A percentile compares a stretch with the other conserved stretches of the same genome.
These are phyloP conservation scores for Paralagenidium karlingii DNA, from an alignment of 352 stramenopile genomes.

Conservation along the genomic window DNA sequence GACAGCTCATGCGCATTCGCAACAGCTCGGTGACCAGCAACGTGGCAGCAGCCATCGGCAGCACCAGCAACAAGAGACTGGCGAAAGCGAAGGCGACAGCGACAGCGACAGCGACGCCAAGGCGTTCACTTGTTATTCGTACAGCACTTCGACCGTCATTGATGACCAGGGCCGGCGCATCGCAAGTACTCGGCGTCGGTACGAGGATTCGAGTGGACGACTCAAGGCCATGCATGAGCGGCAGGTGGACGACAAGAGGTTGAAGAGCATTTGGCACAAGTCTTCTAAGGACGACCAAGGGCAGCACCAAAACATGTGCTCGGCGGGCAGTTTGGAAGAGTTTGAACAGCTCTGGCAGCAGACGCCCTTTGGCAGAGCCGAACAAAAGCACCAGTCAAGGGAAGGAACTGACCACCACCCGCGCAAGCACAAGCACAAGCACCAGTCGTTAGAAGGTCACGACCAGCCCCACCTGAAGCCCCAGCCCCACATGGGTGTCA, in stretches of 20 bases:
- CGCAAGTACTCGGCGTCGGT: slow-evolving; percentile 53
- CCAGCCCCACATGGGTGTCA: slow-evolving; percentile 8
- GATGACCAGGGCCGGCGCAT: slow-evolving; percentile 42
- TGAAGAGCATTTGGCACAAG: slow-evolving; percentile 41
- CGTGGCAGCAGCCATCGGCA: neutral
- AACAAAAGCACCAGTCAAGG: slow-evolving; percentile 21
- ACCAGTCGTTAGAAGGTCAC: slow-evolving; percentile 1
- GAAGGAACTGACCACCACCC: slow-evolving; percentile 13
- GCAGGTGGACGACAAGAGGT: slow-evolving; percentile 43
- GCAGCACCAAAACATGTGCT: slow-evolving; percentile 28
- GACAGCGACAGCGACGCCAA: slow-evolving; percentile 3
- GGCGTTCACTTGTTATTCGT: slow-evolving; percentile 43
- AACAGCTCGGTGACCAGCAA: slow-evolving; percentile 2
- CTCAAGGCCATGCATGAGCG: slow-evolving; percentile 63
- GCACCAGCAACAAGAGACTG: neutral
- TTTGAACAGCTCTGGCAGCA: slow-evolving; percentile 54
- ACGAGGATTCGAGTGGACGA: slow-evolving; percentile 58
- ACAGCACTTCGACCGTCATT: slow-evolving; percentile 46
- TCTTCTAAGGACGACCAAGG: slow-evolving; percentile 33
- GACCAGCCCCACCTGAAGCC: slow-evolving; percentile 7
- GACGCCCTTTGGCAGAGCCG: slow-evolving; percentile 43
- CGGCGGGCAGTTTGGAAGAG: slow-evolving; percentile 22
- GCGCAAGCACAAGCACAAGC: slow-evolving; percentile 6
- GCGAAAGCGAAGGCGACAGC: slow-evolving; percentile 1
- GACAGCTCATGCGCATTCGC: slow-evolving; percentile 19